These are phyloP conservation scores for Phytophthora nicotianae DNA, from an alignment of 352 stramenopile genomes.

Conservation along the genomic window DNA sequence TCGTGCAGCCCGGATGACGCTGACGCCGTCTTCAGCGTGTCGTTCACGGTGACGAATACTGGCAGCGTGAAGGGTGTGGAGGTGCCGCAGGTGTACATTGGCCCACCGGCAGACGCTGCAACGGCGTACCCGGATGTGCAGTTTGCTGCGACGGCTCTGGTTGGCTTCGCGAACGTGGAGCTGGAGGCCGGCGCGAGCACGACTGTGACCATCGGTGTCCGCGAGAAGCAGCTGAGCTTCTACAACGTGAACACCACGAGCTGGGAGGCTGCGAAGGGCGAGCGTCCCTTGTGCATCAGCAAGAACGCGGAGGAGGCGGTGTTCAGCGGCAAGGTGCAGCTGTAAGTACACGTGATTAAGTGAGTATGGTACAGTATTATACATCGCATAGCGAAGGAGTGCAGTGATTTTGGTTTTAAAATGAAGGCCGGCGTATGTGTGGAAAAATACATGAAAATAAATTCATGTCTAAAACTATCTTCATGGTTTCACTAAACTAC, in stretches of 20 bases:
- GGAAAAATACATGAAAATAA: too few species aligned
- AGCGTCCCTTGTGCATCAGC: constrained; percentile 28
- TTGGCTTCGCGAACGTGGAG: constrained; percentile 40
- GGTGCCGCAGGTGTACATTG: constrained; percentile 41
- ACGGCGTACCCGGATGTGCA: constrained; percentile 33
- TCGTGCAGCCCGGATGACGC: constrained; percentile 28
- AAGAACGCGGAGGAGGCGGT: constrained; percentile 34
- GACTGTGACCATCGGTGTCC: constrained; percentile 29
- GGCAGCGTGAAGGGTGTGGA: constrained; percentile 37
- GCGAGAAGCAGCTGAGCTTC: constrained; percentile 35
- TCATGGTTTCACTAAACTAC: too few species aligned
- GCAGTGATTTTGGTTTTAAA: too few species aligned
- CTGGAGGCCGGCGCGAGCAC: constrained; percentile 35
- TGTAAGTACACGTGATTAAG: too few species aligned
- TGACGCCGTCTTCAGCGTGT: constrained; percentile 33
- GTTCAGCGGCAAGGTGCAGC: constrained; percentile 31
- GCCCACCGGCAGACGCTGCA: constrained; percentile 24
- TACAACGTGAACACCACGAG: constrained; percentile 33
- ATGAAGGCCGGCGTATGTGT: too few species aligned
- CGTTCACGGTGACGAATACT: constrained; percentile 33
- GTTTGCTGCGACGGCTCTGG: constrained; percentile 35
- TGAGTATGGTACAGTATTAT: too few species aligned
- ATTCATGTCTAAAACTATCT: too few species aligned
- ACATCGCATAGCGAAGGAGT: too few species aligned
- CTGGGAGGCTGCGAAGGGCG: constrained; percentile 32